These are phyloP conservation scores for Cudoniella acicularis DNA, from an alignment of 495 filamentous ascomycete genomes.

Conservation along the genomic window DNA sequence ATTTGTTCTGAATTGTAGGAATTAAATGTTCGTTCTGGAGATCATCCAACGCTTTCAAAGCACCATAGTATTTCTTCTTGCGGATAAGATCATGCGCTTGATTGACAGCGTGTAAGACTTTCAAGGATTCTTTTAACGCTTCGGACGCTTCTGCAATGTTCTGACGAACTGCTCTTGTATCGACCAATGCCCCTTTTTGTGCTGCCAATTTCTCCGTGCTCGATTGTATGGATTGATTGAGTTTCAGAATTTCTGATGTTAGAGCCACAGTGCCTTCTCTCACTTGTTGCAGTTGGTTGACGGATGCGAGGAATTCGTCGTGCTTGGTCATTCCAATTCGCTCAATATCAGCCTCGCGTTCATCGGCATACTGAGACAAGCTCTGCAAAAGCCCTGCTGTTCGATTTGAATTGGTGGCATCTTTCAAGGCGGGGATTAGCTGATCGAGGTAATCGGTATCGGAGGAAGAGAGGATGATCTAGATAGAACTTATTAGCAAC, in stretches of 20 bases:
- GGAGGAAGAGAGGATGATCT: slow-evolving; percentile 89
- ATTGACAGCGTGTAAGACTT: slow-evolving; percentile 89
- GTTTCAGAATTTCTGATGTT: slow-evolving; percentile 84
- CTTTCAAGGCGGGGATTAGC: slow-evolving; percentile 85
- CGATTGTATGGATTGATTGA: slow-evolving; percentile 93
- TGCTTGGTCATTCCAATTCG: slow-evolving; percentile 92
- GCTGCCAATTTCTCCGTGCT: slow-evolving; percentile 91
- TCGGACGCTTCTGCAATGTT: slow-evolving; percentile 93
- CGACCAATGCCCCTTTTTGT: slow-evolving; percentile 90
- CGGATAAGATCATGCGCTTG: slow-evolving; percentile 86
- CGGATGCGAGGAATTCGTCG: slow-evolving; percentile 90
- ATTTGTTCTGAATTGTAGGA: slow-evolving; percentile 47
- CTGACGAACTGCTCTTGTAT: slow-evolving; percentile 85
- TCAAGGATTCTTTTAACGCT: slow-evolving; percentile 84
- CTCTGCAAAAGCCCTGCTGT: slow-evolving; percentile 71
- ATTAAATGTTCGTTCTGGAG: slow-evolving; percentile 88
- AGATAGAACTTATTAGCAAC: neutral
- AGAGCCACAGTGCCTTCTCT: slow-evolving; percentile 82
- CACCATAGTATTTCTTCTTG: slow-evolving; percentile 93
- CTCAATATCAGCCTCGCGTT: slow-evolving; percentile 90
- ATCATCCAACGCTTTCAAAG: slow-evolving; percentile 89
- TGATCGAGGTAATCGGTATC: slow-evolving; percentile 95
- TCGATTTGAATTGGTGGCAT: slow-evolving; percentile 74
- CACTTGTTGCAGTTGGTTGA: slow-evolving; percentile 87
- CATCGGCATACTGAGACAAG: slow-evolving; percentile 73